Evolutionary conservation across 2,329 filamentous ascomycete species (phyloP), one percentile per base, ranked within the genome.

Genomic region (Penicillium sp.): DNA sequence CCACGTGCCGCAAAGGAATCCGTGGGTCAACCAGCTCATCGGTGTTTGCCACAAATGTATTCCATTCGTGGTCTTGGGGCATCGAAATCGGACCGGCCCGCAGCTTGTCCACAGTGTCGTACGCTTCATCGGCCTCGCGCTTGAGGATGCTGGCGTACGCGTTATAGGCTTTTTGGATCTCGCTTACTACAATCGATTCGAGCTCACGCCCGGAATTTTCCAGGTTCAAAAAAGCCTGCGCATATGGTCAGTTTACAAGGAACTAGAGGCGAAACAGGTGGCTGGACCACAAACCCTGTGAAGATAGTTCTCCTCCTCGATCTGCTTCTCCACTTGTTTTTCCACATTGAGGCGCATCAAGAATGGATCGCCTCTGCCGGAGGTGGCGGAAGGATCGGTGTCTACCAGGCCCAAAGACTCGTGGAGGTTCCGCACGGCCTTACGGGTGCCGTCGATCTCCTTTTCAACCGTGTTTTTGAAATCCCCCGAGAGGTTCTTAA

Each of bases 141-240:
- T 93, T 96, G 56, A 97, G 79, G 60, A 97, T 96, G 49, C 88
- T 89, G 21, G 92, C 90, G 64, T 96, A 91, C 2, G 92, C 92
- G 67, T 94, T 96, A 78, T 97, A 97, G 0, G 94, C 92, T 74
- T 97, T 97, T 70, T 99, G 94, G 37, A 99, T 95, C 75, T 99
- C 94, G 62, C 92, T 91, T 13, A 99, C 91, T 1, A 99, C 91
- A 60, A 99, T 97, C 0, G 91, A 90, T 75, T 99, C 94, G 2
- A 99, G 84, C 75, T 99, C 94, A 56, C 92, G 88, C 2, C 94
- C 94, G 14, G 94, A 97, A 62, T 86, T 90, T 73, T 99, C 94
- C 13, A 99, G 82, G 70, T 99, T 97, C 48, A 97, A 81, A 67
- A 95, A 97, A 9, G 94, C 94, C 89, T 96, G 54, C 48, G 23